phyloP scores from a whole-genome alignment of 1,284 basidiomycete genomes.

The Fistulina hepatica region DNA sequence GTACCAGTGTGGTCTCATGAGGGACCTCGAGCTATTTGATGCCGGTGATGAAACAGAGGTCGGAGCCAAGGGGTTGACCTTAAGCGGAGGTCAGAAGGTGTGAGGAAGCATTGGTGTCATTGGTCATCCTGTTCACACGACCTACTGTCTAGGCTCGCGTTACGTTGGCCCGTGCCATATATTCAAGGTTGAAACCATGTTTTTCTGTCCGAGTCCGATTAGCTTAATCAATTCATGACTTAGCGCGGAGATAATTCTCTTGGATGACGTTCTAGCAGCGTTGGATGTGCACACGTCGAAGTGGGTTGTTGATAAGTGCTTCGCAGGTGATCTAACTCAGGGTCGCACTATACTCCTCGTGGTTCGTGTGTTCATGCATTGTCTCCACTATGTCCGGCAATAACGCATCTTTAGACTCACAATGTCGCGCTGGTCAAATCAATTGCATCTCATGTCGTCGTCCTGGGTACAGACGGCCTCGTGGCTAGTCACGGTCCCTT shows the following conservation, averaged over 20 bases:
- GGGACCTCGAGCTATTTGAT: constrained; percentile 48
- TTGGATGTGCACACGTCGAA: constrained; percentile 22
- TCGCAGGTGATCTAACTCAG: constrained; percentile 49
- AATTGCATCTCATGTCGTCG: constrained; percentile 53
- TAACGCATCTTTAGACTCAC: constrained; percentile 40
- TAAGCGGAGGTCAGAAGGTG: neutral
- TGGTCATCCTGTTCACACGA: constrained; percentile 4
- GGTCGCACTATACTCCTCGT: constrained; percentile 40
- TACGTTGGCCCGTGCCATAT: constrained; percentile 51
- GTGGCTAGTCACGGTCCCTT: constrained; percentile 38
- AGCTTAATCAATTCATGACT: no score
- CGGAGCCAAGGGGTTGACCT: constrained; percentile 37
- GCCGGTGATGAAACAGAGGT: constrained; percentile 67
- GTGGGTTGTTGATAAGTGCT: constrained; percentile 55
- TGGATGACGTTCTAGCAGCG: constrained; percentile 40
- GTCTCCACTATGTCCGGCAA: constrained; percentile 5
- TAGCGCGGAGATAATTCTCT: constrained; percentile 42
- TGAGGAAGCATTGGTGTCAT: neutral
- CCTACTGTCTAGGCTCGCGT: constrained; percentile 40
- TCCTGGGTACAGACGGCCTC: constrained; percentile 41
- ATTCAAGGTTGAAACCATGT: no score
- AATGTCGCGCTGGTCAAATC: constrained; percentile 58
- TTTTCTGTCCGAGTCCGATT: no score
- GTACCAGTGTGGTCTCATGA: constrained; percentile 44
- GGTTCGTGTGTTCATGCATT: constrained; percentile 29